Percentiles rank a stretch among this genome's conserved stretches.
phyloP scores from a whole-genome alignment of 2,329 filamentous ascomycete species.

The Colletotrichum shisoi region DNA sequence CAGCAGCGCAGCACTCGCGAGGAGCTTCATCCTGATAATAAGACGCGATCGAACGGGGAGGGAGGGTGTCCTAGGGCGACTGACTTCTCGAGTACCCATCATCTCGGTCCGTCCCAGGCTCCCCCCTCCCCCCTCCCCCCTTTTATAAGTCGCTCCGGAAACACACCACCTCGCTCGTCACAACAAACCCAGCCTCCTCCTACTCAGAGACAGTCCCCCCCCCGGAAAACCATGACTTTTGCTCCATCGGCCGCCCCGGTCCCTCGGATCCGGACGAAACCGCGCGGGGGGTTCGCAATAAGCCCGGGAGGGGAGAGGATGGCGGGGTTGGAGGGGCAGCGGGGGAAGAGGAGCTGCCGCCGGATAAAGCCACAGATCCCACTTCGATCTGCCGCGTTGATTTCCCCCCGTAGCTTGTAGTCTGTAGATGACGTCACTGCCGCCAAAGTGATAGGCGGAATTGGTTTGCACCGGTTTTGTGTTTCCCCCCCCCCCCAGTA shows the following conservation, averaged over 20 bases:
- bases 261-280: conserved; percentile 13
- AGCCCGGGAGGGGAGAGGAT: background rate
- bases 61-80: too few relatives aligned
- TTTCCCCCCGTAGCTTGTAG: too few relatives aligned
- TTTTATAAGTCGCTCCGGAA: conserved; percentile 8
- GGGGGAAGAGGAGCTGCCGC: conserved; percentile 1
- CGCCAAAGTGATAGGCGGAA: conserved; percentile 30
- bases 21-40: conserved; percentile 26
- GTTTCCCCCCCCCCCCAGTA: too few relatives aligned
- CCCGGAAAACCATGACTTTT: background rate
- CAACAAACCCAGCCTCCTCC: background rate
- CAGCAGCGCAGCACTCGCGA: conserved; percentile 10
- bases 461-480: conserved; percentile 22
- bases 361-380: conserved; percentile 22
- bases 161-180: background rate
- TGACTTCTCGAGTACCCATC: background rate
- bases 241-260: background rate
- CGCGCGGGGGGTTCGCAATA: conserved; percentile 2
- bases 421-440: conserved; percentile 14
- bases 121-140: too few relatives aligned
- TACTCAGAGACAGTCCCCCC: background rate
- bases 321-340: conserved; percentile 22
- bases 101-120: background rate
- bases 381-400: background rate
- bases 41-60: too few relatives aligned